phyloP scores from a whole-genome alignment of 208 protist species.

The Acanthamoeba divionensis region DNA sequence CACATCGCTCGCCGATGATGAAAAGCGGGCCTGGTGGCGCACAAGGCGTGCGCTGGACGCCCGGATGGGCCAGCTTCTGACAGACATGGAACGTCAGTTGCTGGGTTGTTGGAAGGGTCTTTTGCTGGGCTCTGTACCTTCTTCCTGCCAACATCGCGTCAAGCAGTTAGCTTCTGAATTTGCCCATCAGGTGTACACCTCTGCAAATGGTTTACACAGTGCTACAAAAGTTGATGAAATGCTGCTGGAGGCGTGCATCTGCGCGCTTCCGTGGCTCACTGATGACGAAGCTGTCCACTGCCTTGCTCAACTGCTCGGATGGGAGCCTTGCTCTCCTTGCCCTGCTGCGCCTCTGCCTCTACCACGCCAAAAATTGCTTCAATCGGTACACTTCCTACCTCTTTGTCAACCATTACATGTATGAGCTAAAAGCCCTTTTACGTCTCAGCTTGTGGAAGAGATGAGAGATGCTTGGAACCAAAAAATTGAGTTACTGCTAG shows the following conservation, averaged over 20 bases:
- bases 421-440: not conserved
- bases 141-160: too few relatives aligned
- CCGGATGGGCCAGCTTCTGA: not conserved
- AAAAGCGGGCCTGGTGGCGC: conserved; percentile 29
- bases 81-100: not conserved
- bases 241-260: not conserved
- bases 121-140: not conserved
- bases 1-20: not conserved
- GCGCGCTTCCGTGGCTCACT: not conserved
- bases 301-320: not conserved
- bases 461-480: not conserved
- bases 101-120: conserved; percentile 21
- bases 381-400: not conserved
- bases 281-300: not conserved
- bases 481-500: not conserved
- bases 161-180: too few relatives aligned
- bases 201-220: too few relatives aligned
- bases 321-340: not conserved
- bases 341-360: not conserved
- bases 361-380: not conserved
- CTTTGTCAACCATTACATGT: not conserved
- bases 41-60: not conserved
- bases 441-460: not conserved
- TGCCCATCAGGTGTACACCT: too few relatives aligned
- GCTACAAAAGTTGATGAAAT: not conserved